These are phyloP conservation scores for Euryodendron excelsum DNA, from an alignment of 148 eudicot genomes.

Conservation along the genomic window DNA sequence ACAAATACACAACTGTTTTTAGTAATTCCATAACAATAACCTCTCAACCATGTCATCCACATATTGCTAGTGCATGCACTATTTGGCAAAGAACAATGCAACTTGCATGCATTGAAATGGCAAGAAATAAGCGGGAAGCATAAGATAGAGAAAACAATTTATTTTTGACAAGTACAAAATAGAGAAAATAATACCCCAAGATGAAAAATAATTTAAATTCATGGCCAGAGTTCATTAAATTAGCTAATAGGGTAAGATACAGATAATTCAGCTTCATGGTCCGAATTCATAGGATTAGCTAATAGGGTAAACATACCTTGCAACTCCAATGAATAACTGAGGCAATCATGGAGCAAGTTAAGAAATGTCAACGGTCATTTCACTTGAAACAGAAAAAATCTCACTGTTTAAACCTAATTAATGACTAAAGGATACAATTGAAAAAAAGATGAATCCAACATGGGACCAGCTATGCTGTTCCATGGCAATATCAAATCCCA, in stretches of 20 bases:
- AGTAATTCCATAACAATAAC: slow-evolving; percentile 3
- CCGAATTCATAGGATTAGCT: background rate
- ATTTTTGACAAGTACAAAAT: slow-evolving; percentile 6
- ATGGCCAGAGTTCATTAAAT: background rate
- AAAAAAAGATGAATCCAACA: slow-evolving; percentile 92
- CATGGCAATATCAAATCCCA: slow-evolving; percentile 99
- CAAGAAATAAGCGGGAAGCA: background rate
- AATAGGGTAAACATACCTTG: slow-evolving; percentile 58
- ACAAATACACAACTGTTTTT: slow-evolving; percentile 14
- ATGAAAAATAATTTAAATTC: background rate
- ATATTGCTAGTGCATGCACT: background rate
- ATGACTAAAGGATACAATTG: slow-evolving; percentile 83
- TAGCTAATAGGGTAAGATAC: background rate
- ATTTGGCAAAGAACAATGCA: background rate
- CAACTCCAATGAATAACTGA: slow-evolving; percentile 78
- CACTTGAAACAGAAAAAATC: slow-evolving; percentile 5
- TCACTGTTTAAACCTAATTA: background rate
- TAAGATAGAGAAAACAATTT: slow-evolving; percentile 5
- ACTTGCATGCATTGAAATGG: background rate
- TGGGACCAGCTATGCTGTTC: slow-evolving; percentile 99
- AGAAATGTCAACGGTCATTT: slow-evolving; percentile 40
- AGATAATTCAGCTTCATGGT: background rate
- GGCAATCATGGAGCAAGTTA: slow-evolving; percentile 40
- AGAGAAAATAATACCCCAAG: slow-evolving; percentile 1
- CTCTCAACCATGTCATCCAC: background rate